A percentile compares a stretch with the other conserved stretches of the same genome.
Conservation (phyloP, 345 rosid genomes). For the Eutrema heterophyllum region DNA sequence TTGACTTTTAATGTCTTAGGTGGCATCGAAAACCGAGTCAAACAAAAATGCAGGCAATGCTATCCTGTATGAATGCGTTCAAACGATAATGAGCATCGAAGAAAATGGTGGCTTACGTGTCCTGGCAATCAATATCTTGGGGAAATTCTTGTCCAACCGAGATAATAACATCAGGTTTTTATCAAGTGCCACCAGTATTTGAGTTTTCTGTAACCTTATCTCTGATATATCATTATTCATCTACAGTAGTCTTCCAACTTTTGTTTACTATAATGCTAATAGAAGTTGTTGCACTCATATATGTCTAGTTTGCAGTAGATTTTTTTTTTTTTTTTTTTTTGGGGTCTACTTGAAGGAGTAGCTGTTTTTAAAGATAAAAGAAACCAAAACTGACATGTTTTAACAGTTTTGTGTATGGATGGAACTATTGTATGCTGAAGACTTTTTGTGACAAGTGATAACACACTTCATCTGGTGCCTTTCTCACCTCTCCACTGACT, state of each 20-base stretch:
- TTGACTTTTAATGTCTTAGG: constrained; percentile 42
- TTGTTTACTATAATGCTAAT: neutral
- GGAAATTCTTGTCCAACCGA: constrained; percentile 91
- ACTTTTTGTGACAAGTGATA: neutral
- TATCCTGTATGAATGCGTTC: constrained; percentile 92
- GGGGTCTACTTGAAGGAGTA: neutral
- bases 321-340: neutral
- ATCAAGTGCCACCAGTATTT: neutral
- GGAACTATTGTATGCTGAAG: constrained; percentile 5
- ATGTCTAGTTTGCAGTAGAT: neutral
- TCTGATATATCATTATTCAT: neutral
- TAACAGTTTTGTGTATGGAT: no score
- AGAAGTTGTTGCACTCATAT: neutral
- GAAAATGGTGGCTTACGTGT: constrained; percentile 96
- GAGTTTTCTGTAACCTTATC: neutral
- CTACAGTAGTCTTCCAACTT: neutral
- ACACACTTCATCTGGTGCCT: constrained; percentile 1
- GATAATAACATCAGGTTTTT: constrained; percentile 93
- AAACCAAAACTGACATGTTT: constrained; percentile 6
- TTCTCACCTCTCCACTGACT: constrained; percentile 17
- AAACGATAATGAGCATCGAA: constrained; percentile 94
- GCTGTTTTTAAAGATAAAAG: constrained; percentile 4
- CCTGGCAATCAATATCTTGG: constrained; percentile 94
- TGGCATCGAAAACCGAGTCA: constrained; percentile 96
- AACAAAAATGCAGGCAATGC: constrained; percentile 98